phyloP scores from a whole-genome alignment of 2,329 filamentous ascomycete genomes.

The Sporothrix brasiliensis region DNA sequence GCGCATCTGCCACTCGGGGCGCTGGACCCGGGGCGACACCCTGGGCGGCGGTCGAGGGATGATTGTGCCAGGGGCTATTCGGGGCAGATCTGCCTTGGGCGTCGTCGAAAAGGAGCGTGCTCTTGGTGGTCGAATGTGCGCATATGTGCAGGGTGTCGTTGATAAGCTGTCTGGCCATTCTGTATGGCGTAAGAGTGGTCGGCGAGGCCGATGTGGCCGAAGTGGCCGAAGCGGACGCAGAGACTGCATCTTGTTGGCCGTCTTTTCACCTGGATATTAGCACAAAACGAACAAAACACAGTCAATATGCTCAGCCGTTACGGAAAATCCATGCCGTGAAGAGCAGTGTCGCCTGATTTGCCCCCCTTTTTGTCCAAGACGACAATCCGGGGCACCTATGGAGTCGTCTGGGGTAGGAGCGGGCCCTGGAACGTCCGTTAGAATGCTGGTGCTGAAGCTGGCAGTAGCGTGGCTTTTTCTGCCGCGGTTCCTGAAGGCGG shows the following conservation, averaged over 20 bases:
- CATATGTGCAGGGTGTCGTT: not conserved
- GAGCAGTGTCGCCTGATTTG: not conserved
- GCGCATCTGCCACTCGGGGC: not conserved
- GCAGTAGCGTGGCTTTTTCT: conserved; percentile 8
- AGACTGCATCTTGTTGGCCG: not conserved
- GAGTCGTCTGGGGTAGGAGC: conserved; percentile 17
- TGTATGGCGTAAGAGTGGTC: not conserved
- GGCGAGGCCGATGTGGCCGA: not conserved
- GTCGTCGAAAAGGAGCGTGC: not conserved
- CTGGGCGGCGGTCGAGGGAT: not conserved
- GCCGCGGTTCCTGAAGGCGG: conserved; percentile 13
- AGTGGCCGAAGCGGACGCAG: not conserved
- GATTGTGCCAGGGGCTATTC: not conserved
- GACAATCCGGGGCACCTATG: conserved; percentile 18
- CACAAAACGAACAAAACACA: not conserved
- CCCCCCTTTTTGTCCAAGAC: not conserved
- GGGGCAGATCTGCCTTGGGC: not conserved
- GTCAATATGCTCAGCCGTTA: not conserved
- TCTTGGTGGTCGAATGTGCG: not conserved
- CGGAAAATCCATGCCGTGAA: not conserved
- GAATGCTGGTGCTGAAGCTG: not conserved
- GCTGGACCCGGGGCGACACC: not conserved
- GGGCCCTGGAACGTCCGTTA: not conserved
- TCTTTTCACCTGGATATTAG: too few relatives aligned
- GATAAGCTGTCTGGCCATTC: not conserved